Percentiles rank a stretch among this genome's conserved stretches.
These are phyloP conservation scores for Geotrichum ghanense DNA, from an alignment of 805 yeast genomes.

Conservation along the genomic window DNA sequence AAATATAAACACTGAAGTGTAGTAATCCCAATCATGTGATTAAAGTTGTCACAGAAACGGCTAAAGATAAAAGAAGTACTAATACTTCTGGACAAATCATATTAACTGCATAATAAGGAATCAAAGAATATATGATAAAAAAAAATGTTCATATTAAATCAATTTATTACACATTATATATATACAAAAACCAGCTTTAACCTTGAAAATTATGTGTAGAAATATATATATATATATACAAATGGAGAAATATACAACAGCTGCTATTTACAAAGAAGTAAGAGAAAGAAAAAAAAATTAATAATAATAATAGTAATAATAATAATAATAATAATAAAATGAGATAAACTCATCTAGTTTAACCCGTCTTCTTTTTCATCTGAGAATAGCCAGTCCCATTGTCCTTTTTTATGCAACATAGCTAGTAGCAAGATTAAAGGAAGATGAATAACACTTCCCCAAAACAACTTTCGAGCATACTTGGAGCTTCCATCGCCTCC, in stretches of 20 bases:
- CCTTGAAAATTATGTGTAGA: too few relatives aligned
- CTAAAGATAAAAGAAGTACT: too few relatives aligned
- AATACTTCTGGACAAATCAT: too few relatives aligned
- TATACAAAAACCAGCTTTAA: too few relatives aligned
- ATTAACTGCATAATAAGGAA: too few relatives aligned
- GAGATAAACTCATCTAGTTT: conserved; percentile 1
- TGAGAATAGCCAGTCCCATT: conserved; percentile 68
- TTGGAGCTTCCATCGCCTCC: conserved; percentile 30
- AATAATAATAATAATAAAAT: not conserved
- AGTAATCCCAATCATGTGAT: too few relatives aligned
- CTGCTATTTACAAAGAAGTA: not conserved
- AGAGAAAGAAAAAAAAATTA: not conserved
- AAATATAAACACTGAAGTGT: too few relatives aligned
- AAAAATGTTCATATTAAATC: too few relatives aligned
- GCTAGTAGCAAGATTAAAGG: conserved; percentile 86
- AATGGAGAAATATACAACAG: not conserved
- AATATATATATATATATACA: not conserved
- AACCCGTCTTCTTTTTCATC: conserved; percentile 4
- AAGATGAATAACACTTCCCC: conserved; percentile 91
- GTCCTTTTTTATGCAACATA: conserved; percentile 89
- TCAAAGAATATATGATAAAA: too few relatives aligned
- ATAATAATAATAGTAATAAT: not conserved
- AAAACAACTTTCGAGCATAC: conserved; percentile 76
- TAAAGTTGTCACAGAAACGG: too few relatives aligned
- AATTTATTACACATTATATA: too few relatives aligned